These are phyloP conservation scores for Pterocarpus macrocarpus DNA, from an alignment of 306 rosid species.

Conservation along the genomic window DNA sequence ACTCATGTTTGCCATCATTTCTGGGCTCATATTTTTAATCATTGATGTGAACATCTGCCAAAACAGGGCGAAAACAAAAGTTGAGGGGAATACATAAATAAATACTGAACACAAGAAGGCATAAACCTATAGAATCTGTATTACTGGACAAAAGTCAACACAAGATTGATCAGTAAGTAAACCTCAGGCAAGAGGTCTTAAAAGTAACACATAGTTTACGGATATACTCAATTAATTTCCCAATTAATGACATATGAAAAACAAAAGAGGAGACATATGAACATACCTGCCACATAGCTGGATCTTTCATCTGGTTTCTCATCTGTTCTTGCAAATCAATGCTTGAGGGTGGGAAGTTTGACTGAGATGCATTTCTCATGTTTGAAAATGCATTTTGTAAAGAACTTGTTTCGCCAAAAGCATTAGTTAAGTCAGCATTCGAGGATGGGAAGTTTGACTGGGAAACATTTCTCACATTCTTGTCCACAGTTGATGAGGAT, in stretches of 20 bases:
- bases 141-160: constrained; percentile 19
- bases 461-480: constrained; percentile 46
- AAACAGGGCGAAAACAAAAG: constrained; percentile 37
- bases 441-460: constrained; percentile 57
- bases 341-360: constrained; percentile 76
- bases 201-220: no score
- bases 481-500: constrained; percentile 47
- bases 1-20: constrained; percentile 94
- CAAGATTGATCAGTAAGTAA: constrained; percentile 8
- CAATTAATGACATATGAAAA: no score
- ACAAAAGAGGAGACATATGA: not conserved
- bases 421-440: constrained; percentile 46
- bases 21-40: constrained; percentile 97
- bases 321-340: constrained; percentile 90
- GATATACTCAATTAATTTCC: no score
- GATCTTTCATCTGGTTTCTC: constrained; percentile 97
- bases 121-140: not conserved
- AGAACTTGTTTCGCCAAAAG: constrained; percentile 64
- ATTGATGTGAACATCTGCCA: constrained; percentile 91
- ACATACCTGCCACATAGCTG: constrained; percentile 91
- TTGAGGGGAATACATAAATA: not conserved
- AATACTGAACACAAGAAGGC: constrained; percentile 18
- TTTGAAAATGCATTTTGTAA: constrained; percentile 53
- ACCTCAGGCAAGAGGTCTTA: not conserved
- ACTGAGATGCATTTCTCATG: constrained; percentile 59